Evolutionary conservation across 179 eudicot genomes (phyloP).

Genomic region (Corrigiola litoralis): DNA sequence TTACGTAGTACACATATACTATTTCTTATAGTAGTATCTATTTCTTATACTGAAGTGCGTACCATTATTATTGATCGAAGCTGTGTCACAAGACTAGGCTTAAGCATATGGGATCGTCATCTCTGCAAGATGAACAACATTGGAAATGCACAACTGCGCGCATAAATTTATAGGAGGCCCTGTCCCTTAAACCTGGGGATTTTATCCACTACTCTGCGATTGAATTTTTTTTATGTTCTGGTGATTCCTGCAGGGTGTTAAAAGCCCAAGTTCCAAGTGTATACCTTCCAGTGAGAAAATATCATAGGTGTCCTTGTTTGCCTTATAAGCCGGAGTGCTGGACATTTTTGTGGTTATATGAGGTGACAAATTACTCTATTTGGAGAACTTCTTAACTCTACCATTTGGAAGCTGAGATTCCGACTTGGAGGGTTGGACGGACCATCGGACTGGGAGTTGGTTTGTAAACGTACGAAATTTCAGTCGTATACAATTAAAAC

Average conservation of each 20-base stretch:
- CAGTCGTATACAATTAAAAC: too few species aligned
- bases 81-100: not conserved
- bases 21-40: not conserved
- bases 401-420: too few species aligned
- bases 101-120: not conserved
- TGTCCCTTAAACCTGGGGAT: too few species aligned
- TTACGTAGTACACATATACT: not conserved
- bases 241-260: slow-evolving; percentile 1
- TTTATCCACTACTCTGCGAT: slow-evolving; percentile 2
- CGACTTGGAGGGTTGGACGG: too few species aligned
- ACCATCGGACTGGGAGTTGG: too few species aligned
- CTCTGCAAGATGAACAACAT: slow-evolving; percentile 5
- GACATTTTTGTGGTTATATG: too few species aligned
- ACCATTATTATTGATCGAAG: too few species aligned
- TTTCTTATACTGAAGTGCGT: too few species aligned
- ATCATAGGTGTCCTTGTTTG: not conserved
- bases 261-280: not conserved
- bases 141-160: not conserved
- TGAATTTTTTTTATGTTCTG: not conserved
- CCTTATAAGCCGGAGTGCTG: too few species aligned
- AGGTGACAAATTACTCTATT: too few species aligned
- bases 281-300: not conserved
- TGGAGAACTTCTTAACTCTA: too few species aligned
- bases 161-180: not conserved
- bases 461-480: too few species aligned